phyloP scores from a whole-genome alignment of 2,329 filamentous ascomycete genomes.

The Fusarium sp. region DNA sequence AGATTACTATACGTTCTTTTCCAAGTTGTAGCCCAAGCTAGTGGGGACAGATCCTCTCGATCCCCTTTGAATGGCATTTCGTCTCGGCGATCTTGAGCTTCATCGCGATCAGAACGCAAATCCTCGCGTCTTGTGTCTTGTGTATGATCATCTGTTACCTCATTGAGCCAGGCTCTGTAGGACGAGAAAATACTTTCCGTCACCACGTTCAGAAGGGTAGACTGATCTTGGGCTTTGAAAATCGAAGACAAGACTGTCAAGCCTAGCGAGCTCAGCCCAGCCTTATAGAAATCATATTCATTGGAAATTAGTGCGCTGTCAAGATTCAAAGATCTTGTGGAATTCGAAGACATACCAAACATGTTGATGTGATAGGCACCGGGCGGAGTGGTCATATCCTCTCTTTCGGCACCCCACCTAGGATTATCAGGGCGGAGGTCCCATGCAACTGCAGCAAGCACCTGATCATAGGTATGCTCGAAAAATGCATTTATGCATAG shows the following conservation, averaged over 20 bases:
- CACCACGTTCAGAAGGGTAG: background rate
- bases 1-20: slow-evolving; percentile 6
- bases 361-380: no score
- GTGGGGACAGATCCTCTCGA: background rate
- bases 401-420: background rate
- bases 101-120: background rate
- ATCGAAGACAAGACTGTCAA: background rate
- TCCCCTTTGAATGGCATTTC: slow-evolving; percentile 5
- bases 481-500: slow-evolving; percentile 1
- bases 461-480: background rate
- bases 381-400: no score
- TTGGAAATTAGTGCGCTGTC: no score
- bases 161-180: background rate
- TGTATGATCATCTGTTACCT: background rate
- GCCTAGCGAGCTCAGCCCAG: background rate
- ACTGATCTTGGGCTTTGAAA: background rate
- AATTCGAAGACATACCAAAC: slow-evolving; percentile 2
- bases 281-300: background rate
- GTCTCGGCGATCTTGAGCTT: background rate
- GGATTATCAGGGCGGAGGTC: slow-evolving; percentile 1
- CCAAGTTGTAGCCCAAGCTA: slow-evolving; percentile 6
- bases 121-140: background rate
- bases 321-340: no score
- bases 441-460: background rate
- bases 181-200: background rate